Evolutionary conservation across 2,329 filamentous ascomycete genomes (phyloP).

Genomic region (Neofusicoccum ribis): DNA sequence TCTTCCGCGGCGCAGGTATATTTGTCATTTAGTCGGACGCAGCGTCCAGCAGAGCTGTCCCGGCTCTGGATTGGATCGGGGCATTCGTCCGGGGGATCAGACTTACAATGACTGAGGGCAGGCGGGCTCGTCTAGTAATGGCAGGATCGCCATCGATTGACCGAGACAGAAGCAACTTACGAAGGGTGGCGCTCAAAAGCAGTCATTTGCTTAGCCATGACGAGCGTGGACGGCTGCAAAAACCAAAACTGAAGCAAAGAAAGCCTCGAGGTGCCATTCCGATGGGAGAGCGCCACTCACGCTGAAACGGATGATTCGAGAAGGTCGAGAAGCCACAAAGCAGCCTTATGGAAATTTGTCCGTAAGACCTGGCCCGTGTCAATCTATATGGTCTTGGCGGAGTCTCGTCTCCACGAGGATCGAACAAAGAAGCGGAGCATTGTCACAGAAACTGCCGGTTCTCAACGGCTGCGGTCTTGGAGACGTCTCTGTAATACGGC

Average conservation of each 20-base stretch:
- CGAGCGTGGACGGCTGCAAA: slow-evolving; percentile 1
- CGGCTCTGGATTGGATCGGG: not conserved
- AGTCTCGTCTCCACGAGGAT: not conserved
- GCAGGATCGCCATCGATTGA: slow-evolving; percentile 9
- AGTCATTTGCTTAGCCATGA: not conserved
- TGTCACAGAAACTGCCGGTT: not conserved
- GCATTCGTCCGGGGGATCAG: not conserved
- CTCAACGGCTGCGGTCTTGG: not conserved
- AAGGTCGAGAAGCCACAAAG: slow-evolving; percentile 10
- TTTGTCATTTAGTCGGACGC: not conserved
- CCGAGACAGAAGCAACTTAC: not conserved
- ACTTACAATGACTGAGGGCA: not conserved
- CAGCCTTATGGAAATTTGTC: slow-evolving; percentile 5
- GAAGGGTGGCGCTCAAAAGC: slow-evolving; percentile 8
- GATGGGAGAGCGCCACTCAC: slow-evolving; percentile 1
- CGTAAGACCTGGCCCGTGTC: not conserved
- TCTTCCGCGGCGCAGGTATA: not conserved
- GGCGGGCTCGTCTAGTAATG: not conserved
- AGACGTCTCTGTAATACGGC: not conserved
- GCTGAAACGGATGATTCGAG: slow-evolving; percentile 1
- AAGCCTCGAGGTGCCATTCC: slow-evolving; percentile 3
- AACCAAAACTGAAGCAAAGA: not conserved
- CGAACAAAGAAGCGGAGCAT: too few relatives aligned
- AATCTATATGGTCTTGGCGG: not conserved
- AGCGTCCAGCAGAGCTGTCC: not conserved